Evolutionary conservation across 371 early-diverging fungal genomes (phyloP).

Genomic region (Mucor mucedo): DNA sequence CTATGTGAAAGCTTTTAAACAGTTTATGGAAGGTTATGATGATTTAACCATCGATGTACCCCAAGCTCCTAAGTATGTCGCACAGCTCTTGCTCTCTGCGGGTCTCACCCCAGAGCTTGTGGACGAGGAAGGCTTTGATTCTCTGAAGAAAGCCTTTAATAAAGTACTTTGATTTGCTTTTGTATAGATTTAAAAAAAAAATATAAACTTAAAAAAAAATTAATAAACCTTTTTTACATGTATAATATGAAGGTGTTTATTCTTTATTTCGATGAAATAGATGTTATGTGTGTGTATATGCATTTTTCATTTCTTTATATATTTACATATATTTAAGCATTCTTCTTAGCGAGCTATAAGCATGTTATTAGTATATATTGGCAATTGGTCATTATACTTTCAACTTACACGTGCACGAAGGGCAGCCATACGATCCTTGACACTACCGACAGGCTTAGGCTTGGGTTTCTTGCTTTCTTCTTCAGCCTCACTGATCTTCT

Average conservation of each 20-base stretch:
- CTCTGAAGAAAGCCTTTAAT: slow-evolving; percentile 25
- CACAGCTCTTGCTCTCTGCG: slow-evolving; percentile 34
- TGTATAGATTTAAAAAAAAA: slow-evolving; percentile 5
- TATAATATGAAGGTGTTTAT: too few relatives aligned
- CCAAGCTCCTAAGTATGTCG: slow-evolving; percentile 71
- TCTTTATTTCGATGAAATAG: not conserved
- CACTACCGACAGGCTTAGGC: slow-evolving; percentile 33
- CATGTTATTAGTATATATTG: too few relatives aligned
- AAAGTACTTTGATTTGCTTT: not conserved
- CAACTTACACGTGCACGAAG: slow-evolving; percentile 45
- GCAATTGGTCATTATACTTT: too few relatives aligned
- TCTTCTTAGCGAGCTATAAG: slow-evolving; percentile 20
- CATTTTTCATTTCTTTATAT: not conserved
- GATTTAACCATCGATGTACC: slow-evolving; percentile 88
- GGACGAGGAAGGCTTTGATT: slow-evolving; percentile 16
- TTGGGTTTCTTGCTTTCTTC: slow-evolving; percentile 24
- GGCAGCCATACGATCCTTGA: slow-evolving; percentile 43
- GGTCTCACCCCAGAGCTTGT: slow-evolving; percentile 23
- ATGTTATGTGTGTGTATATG: not conserved
- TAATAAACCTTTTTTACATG: not conserved
- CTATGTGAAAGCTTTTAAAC: slow-evolving; percentile 61
- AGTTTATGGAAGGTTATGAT: slow-evolving; percentile 69
- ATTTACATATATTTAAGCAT: slow-evolving; percentile 1
- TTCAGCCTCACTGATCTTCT: slow-evolving; percentile 32
- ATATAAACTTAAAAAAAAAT: not conserved